Conservation (phyloP, 345 rosid species). For the Brassica incana region DNA sequence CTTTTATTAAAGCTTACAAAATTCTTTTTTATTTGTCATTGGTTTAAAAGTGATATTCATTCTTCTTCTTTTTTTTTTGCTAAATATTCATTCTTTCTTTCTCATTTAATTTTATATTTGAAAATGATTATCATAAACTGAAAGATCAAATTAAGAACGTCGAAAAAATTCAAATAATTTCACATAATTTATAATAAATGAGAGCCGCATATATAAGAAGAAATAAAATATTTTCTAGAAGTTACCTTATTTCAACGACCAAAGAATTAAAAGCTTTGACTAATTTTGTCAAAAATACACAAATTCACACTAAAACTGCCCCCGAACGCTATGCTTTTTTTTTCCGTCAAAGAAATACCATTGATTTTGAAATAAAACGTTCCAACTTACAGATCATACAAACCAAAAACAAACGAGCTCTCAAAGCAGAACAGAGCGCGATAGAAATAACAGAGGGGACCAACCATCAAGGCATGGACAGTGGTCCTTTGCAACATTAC, state of each 20-base stretch:
- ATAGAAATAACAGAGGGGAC: no score
- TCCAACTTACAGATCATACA: no score
- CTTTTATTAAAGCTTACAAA: neutral
- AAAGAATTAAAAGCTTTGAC: slow-evolving; percentile 18
- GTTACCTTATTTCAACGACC: neutral
- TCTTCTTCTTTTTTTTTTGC: neutral
- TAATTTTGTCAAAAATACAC: slow-evolving; percentile 29
- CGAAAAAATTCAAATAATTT: neutral
- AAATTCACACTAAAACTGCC: neutral
- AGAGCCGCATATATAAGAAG: neutral
- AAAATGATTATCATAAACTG: neutral
- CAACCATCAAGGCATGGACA: no score
- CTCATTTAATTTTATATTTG: neutral
- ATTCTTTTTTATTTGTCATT: neutral
- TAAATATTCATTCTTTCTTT: neutral
- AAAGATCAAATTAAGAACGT: neutral
- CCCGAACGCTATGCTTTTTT: neutral
- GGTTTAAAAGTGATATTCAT: neutral
- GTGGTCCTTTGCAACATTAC: no score
- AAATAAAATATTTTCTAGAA: slow-evolving; percentile 9
- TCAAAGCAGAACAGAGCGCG: no score
- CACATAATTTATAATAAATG: neutral
- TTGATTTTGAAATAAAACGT: no score
- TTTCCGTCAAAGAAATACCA: no score
- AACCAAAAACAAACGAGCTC: no score